Evolutionary conservation across 2,329 filamentous ascomycete species (phyloP).

Genomic region (Periglandula ipomoeae): DNA sequence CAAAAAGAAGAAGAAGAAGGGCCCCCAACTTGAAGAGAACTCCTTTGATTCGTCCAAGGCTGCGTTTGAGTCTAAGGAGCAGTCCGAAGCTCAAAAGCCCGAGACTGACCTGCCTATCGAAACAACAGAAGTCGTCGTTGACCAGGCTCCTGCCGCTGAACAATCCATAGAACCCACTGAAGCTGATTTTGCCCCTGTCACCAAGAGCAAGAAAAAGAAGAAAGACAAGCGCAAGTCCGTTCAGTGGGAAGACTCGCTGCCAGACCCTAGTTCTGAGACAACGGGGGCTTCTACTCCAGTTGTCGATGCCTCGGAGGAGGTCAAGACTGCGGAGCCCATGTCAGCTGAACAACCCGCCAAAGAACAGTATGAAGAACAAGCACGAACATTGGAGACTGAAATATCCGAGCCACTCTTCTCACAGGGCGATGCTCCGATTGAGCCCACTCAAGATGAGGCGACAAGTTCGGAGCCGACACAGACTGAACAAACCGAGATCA

Average conservation of each 20-base stretch:
- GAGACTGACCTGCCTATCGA: background rate
- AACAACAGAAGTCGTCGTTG: background rate
- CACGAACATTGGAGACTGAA: conserved; percentile 8
- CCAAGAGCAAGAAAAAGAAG: conserved; percentile 8
- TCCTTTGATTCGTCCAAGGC: background rate
- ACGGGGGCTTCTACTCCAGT: background rate
- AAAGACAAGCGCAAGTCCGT: conserved; percentile 13
- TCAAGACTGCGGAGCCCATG: background rate
- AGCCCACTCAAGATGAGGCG: conserved; percentile 16
- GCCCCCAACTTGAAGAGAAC: background rate
- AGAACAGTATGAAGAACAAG: conserved; percentile 1
- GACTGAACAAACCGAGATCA: conserved; percentile 16
- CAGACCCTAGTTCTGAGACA: background rate
- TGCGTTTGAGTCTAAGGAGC: background rate
- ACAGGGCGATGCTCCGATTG: conserved; percentile 18
- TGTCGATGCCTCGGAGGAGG: background rate
- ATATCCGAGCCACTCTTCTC: conserved; percentile 24
- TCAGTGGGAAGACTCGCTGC: conserved; percentile 11
- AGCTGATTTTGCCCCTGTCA: background rate
- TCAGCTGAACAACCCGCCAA: background rate
- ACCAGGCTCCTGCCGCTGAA: background rate
- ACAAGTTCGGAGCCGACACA: conserved; percentile 16
- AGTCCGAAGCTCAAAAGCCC: background rate
- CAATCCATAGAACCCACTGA: background rate
- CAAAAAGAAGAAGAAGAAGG: conserved; percentile 11